Base-by-base conservation (phyloP, 2,329 filamentous ascomycete species). In the Acrodontium crateriforme region DNA sequence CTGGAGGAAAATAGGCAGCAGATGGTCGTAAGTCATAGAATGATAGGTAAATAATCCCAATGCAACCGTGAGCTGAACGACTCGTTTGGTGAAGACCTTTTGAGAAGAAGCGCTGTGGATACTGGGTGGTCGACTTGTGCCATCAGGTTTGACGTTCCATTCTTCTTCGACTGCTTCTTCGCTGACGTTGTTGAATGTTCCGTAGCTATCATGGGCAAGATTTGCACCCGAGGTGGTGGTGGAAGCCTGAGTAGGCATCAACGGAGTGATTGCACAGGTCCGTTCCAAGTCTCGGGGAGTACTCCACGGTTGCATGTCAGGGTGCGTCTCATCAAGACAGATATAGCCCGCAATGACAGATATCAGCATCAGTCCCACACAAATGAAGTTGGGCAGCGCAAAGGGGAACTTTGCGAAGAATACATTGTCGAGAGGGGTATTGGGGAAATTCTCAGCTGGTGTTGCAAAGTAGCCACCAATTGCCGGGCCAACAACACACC, bases 21-120 rank as follows among this genome's bases (percentile, higher is more conserved):
- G 67, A 50, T 92, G 81, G 47, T 94, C 87, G 55, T 82, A 94
- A 0, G 79, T 84, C 84, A 94, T 94, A 19, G 78, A 83, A 56
- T 94, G 85, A 51, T 92, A 92, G 4, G 83, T 89, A 58, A 92
- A 93, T 38, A 94, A 81, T 24, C 78, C 81, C 25, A 94, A 60
- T 2, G 85, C 78, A n/a, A 83, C 47, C 20, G 89, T 73, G 29
- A 93, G 69, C 53, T 79, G 74, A 40, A 80, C 61, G 35, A 93
- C 74, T 21, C 69, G 69, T 53, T 59, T 64, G 2, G 67, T 75
- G 41, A 76, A 71, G 28, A 67, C 62, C 34, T 62, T 62, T 16
- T 57, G 47, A 9, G 50, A 49, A 27, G 42, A 39, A 3, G 32
- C 30, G 32, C 41, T 41, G 16, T 33, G 51, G 25, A 56, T 45